phyloP scores from a whole-genome alignment of 768 basidiomycete genomes.

The Mycena venus region DNA sequence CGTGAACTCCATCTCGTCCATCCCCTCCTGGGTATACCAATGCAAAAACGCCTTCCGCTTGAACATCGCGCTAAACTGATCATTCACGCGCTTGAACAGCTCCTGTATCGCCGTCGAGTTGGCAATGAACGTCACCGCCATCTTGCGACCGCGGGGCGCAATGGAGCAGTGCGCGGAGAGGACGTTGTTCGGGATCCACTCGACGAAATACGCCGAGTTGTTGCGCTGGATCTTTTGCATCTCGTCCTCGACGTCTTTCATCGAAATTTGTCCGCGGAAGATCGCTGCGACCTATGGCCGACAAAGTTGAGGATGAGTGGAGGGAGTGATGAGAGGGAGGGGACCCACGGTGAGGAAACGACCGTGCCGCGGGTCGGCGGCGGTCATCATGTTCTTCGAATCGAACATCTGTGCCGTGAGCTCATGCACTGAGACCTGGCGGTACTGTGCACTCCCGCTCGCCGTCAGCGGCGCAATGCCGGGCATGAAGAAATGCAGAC shows the following conservation, averaged over 20 bases:
- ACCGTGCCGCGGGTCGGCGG: constrained; percentile 95
- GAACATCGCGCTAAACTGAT: constrained; percentile 99
- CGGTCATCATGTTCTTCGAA: constrained; percentile 99
- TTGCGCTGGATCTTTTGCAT: constrained; percentile 98
- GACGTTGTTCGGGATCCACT: constrained; percentile 99
- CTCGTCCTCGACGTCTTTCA: constrained; percentile 99
- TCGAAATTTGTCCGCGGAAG: constrained; percentile 99
- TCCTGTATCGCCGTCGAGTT: constrained; percentile 99
- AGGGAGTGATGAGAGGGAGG: neutral
- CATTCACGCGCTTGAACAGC: constrained; percentile 98
- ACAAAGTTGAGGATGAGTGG: neutral
- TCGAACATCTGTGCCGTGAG: constrained; percentile 99
- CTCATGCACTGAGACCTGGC: constrained; percentile 96
- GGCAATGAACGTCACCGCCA: constrained; percentile 97
- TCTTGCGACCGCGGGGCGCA: constrained; percentile 93
- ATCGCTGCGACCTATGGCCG: constrained; percentile 71
- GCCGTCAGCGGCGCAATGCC: constrained; percentile 96
- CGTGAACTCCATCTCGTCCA: constrained; percentile 99
- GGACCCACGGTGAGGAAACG: constrained; percentile 93
- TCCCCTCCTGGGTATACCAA: constrained; percentile 99
- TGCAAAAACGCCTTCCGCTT: constrained; percentile 98
- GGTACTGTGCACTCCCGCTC: constrained; percentile 94
- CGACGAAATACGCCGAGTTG: constrained; percentile 97
- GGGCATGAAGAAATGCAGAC: constrained; percentile 99
- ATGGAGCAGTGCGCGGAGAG: constrained; percentile 99